Evolutionary conservation across 2,329 filamentous ascomycete species (phyloP).

Genomic region (Pseudopithomyces maydicus): DNA sequence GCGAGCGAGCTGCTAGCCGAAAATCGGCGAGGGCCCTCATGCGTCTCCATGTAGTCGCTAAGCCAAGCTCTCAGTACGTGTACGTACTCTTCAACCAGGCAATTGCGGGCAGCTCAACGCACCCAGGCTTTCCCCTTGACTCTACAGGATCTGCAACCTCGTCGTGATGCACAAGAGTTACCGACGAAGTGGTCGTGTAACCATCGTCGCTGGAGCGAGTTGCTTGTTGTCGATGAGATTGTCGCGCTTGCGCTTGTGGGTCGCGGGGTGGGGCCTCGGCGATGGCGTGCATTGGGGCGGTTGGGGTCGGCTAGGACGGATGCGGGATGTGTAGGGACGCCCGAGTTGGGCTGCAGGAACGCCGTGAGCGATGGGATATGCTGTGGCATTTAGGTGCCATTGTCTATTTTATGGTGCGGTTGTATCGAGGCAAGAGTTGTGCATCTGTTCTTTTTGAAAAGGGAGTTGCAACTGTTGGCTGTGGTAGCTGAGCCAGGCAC

Average conservation of each 20-base stretch:
- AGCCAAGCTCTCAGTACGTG: neutral
- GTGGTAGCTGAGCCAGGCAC: too few species aligned
- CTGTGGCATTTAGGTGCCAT: too few species aligned
- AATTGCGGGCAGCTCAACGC: neutral
- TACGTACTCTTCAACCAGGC: neutral
- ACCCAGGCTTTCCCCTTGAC: neutral
- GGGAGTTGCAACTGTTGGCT: too few species aligned
- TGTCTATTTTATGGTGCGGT: too few species aligned
- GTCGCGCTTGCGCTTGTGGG: constrained; percentile 2
- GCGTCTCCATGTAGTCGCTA: constrained; percentile 32
- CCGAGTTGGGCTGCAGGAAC: too few species aligned
- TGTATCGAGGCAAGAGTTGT: too few species aligned
- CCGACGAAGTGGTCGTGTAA: constrained; percentile 7
- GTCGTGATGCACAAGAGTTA: neutral
- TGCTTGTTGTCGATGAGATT: neutral
- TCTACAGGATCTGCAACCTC: neutral
- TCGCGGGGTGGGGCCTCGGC: neutral
- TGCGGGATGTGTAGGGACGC: neutral
- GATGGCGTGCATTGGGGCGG: neutral
- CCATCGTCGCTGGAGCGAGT: constrained; percentile 5
- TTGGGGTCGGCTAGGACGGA: neutral
- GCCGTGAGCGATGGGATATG: too few species aligned
- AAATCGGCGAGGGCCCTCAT: constrained; percentile 36
- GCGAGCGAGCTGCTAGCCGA: constrained; percentile 34
- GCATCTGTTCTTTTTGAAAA: too few species aligned